These are phyloP conservation scores for Gaertneriomyces semiglobifer DNA, from an alignment of 192 early-diverging fungal species.

Conservation along the genomic window DNA sequence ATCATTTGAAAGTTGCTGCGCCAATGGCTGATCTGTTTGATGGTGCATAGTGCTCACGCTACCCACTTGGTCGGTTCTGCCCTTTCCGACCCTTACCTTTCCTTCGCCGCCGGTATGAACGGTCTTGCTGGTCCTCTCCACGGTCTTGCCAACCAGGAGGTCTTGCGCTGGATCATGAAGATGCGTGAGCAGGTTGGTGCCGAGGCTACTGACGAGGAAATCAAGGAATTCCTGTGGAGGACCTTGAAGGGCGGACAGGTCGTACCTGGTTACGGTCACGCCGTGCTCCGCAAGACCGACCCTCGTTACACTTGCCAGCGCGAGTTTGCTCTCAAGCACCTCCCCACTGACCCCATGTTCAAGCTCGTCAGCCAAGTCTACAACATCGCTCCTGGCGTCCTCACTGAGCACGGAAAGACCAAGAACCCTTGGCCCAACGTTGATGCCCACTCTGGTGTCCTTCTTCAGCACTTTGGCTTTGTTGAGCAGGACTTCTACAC, in stretches of 20 bases:
- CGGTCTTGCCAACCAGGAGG: constrained; percentile 99
- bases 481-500: constrained; percentile 99
- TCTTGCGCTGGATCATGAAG: constrained; percentile 94
- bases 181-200: constrained; percentile 85
- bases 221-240: constrained; percentile 95
- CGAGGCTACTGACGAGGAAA: constrained; percentile 83
- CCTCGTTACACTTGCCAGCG: constrained; percentile 98
- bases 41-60: constrained; percentile 76
- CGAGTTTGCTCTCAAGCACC: constrained; percentile 97
- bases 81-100: constrained; percentile 97
- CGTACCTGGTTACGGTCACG: constrained; percentile 98
- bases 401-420: constrained; percentile 99
- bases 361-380: constrained; percentile 94
- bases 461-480: constrained; percentile 90
- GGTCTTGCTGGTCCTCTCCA: constrained; percentile 98
- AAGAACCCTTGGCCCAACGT: constrained; percentile 99
- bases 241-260: constrained; percentile 95
- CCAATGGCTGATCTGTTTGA: neutral
- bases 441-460: constrained; percentile 97
- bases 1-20: neutral
- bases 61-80: constrained; percentile 93
- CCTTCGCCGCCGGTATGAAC: constrained; percentile 95
- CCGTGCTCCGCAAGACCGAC: constrained; percentile 94
- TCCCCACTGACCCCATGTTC: constrained; percentile 95
- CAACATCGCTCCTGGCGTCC: constrained; percentile 92